These are phyloP conservation scores for Cyanophora paradoxa DNA, from an alignment of 78 protist species.

Conservation along the genomic window DNA sequence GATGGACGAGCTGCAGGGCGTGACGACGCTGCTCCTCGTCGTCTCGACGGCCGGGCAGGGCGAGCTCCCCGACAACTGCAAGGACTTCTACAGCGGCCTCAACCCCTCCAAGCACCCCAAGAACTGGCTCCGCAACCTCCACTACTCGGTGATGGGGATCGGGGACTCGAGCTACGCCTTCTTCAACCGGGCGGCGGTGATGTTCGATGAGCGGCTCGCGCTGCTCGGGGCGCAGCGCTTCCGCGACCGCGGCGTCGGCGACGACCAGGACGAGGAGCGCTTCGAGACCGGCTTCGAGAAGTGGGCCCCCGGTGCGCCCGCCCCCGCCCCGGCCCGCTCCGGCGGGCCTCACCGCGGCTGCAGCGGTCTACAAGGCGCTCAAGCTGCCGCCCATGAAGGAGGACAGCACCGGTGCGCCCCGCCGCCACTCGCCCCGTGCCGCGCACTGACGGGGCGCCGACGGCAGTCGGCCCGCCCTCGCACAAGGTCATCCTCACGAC, in stretches of 20 bases:
- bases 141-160: constrained; percentile 46
- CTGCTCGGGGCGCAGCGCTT: constrained; percentile 1
- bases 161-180: constrained; percentile 39
- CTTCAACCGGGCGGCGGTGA: constrained; percentile 3
- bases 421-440: too few species aligned
- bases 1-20: constrained; percentile 15
- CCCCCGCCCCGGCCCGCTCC: too few species aligned
- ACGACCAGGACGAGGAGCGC: constrained; percentile 9
- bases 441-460: too few species aligned
- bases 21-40: constrained; percentile 19
- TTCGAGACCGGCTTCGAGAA: not conserved
- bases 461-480: too few species aligned
- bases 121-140: not conserved
- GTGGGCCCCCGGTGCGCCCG: constrained; percentile 7
- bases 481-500: not conserved
- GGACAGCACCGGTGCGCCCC: not conserved
- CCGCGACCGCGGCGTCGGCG: constrained; percentile 2
- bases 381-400: not conserved
- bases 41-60: constrained; percentile 62
- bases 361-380: not conserved
- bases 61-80: constrained; percentile 43
- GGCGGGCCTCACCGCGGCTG: too few species aligned
- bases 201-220: not conserved
- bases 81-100: constrained; percentile 42
- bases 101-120: too few species aligned